A percentile compares a stretch with the other conserved stretches of the same genome.
These are phyloP conservation scores for Thalassiosira pacifica DNA, from an alignment of 352 stramenopile genomes.

Conservation along the genomic window DNA sequence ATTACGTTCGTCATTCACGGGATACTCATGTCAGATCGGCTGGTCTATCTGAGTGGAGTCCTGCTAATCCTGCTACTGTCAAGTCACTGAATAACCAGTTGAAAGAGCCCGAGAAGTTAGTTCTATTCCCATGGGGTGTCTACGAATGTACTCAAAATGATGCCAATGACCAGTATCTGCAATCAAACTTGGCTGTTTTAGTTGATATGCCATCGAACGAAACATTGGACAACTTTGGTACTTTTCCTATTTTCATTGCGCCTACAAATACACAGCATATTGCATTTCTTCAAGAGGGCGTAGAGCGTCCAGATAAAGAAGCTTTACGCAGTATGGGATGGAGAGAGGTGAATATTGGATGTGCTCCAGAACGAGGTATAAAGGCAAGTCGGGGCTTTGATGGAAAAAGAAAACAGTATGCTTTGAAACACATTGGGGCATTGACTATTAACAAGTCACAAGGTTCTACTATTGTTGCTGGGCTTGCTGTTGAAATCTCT, in stretches of 20 bases:
- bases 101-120: conserved; percentile 23
- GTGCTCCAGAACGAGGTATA: conserved; percentile 6
- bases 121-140: conserved; percentile 10
- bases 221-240: not conserved
- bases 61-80: not conserved
- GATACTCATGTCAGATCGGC: conserved; percentile 12
- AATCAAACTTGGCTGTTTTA: conserved; percentile 22
- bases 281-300: conserved; percentile 18
- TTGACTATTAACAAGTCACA: conserved; percentile 38
- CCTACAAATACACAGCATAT: conserved; percentile 16
- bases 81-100: conserved; percentile 4
- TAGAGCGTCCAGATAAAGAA: not conserved
- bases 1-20: not conserved
- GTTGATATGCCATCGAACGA: conserved; percentile 4
- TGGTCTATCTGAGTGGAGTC: not conserved
- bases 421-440: conserved; percentile 36
- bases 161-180: conserved; percentile 8
- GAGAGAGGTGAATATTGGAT: conserved; percentile 19
- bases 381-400: not conserved
- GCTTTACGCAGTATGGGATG: not conserved
- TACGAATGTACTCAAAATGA: conserved; percentile 35
- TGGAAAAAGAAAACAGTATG: conserved; percentile 13
- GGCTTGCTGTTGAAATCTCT: conserved; percentile 31
- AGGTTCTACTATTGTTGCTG: not conserved
- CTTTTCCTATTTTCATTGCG: conserved; percentile 12